Percentiles rank a stretch among this genome's conserved stretches.
These are phyloP conservation scores for Microbotryum silenes-acaulis DNA, from an alignment of 1,284 basidiomycete species.

Conservation along the genomic window DNA sequence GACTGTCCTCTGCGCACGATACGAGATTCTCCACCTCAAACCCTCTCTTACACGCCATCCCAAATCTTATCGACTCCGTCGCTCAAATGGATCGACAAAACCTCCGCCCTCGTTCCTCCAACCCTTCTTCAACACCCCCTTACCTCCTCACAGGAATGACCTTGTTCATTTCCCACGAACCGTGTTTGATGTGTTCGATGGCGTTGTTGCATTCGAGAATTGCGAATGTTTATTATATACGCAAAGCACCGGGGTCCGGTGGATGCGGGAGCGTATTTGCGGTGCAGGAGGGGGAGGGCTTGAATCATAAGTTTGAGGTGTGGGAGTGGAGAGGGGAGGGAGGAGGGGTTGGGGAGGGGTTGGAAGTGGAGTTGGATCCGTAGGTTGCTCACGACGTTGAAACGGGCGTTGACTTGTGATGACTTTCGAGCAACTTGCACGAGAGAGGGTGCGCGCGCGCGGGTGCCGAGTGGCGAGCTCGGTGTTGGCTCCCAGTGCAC, in stretches of 20 bases:
- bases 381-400: neutral
- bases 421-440: no score
- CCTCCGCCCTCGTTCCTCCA: neutral
- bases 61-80: constrained; percentile 61
- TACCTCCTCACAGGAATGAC: constrained; percentile 77
- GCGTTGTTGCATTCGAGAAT: constrained; percentile 83
- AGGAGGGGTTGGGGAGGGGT: neutral
- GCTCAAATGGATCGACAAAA: constrained; percentile 40
- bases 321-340: constrained; percentile 38
- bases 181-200: constrained; percentile 94
- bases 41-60: constrained; percentile 71
- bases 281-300: constrained; percentile 43
- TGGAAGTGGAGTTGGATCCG: constrained; percentile 2
- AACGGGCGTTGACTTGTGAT: no score
- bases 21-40: constrained; percentile 59
- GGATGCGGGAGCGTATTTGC: constrained; percentile 53
- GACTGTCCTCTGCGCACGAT: constrained; percentile 51
- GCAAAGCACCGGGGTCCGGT: constrained; percentile 43
- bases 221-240: constrained; percentile 42
- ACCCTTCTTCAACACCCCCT: constrained; percentile 15
- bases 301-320: constrained; percentile 43
- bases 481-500: no score
- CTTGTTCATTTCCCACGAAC: constrained; percentile 84
- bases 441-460: no score
- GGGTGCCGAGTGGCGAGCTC: no score